phyloP scores from a whole-genome alignment of 768 basidiomycete species.

The Phaeotremella skinneri region DNA sequence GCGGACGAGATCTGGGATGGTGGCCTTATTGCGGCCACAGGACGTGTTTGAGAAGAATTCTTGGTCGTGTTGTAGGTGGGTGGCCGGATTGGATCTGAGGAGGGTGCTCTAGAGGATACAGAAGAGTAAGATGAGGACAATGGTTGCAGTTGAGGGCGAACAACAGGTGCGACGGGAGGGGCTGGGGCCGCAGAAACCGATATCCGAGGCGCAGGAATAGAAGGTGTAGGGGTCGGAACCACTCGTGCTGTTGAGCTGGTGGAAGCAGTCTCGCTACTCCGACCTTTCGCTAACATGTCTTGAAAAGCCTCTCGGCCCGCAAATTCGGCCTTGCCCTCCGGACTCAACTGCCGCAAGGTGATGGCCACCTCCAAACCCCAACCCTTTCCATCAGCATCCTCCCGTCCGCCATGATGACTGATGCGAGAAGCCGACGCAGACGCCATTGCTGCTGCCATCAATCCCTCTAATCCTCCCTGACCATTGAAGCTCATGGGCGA shows the following conservation, averaged over 20 bases:
- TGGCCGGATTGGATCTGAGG: neutral
- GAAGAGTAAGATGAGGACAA: neutral
- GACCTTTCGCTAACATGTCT: constrained; percentile 29
- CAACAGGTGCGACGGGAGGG: neutral
- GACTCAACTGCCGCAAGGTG: constrained; percentile 34
- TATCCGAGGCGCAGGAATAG: neutral
- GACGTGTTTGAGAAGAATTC: neutral
- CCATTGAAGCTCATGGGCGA: constrained; percentile 22
- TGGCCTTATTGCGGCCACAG: neutral
- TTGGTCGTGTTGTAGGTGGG: neutral
- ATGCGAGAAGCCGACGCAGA: neutral
- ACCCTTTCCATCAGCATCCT: constrained; percentile 33
- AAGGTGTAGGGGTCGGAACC: neutral
- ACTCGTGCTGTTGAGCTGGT: neutral
- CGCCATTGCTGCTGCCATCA: constrained; percentile 33
- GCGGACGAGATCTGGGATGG: neutral
- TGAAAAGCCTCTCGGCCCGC: constrained; percentile 34
- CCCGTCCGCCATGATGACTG: constrained; percentile 4
- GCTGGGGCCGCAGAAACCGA: constrained; percentile 1
- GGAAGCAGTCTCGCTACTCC: neutral
- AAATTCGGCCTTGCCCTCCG: constrained; percentile 31
- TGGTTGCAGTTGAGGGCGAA: neutral
- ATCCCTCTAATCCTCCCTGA: constrained; percentile 39
- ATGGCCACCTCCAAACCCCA: constrained; percentile 46
- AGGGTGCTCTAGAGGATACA: neutral